Evolutionary conservation across 2,329 filamentous ascomycete genomes (phyloP).

Genomic region (Botryosphaeria dothidea): DNA sequence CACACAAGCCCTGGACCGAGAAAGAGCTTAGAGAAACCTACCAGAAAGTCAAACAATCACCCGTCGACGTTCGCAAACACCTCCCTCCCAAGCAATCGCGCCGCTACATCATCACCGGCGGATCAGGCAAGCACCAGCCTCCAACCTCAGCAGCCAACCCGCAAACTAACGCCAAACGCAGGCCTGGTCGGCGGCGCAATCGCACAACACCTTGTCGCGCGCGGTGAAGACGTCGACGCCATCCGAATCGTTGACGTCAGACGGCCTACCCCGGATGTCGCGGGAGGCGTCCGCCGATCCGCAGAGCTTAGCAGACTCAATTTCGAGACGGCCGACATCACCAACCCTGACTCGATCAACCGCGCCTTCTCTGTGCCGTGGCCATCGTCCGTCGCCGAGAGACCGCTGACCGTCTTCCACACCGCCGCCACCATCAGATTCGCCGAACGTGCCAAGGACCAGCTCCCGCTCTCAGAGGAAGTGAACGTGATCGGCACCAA

Average conservation of each 20-base stretch:
- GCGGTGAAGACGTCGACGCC: constrained; percentile 52
- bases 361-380: constrained; percentile 53
- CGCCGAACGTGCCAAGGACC: constrained; percentile 48
- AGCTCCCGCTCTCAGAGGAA: constrained; percentile 48
- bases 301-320: constrained; percentile 39
- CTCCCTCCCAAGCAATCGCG: constrained; percentile 40
- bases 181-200: constrained; percentile 59
- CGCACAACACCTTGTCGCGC: constrained; percentile 54
- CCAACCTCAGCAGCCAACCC: not conserved
- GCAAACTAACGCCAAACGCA: constrained; percentile 25
- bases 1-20: constrained; percentile 27
- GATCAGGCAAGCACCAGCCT: constrained; percentile 29
- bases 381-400: constrained; percentile 41
- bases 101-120: constrained; percentile 43
- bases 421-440: constrained; percentile 57
- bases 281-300: constrained; percentile 45
- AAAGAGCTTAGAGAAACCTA: constrained; percentile 37
- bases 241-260: constrained; percentile 58
- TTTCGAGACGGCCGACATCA: constrained; percentile 54
- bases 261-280: constrained; percentile 25
- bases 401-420: constrained; percentile 60
- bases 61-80: constrained; percentile 35
- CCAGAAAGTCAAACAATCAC: constrained; percentile 28
- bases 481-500: constrained; percentile 56
- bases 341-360: constrained; percentile 45